These are phyloP conservation scores for Aspergillus texensis DNA, from an alignment of 2,329 filamentous ascomycete species.

Conservation along the genomic window DNA sequence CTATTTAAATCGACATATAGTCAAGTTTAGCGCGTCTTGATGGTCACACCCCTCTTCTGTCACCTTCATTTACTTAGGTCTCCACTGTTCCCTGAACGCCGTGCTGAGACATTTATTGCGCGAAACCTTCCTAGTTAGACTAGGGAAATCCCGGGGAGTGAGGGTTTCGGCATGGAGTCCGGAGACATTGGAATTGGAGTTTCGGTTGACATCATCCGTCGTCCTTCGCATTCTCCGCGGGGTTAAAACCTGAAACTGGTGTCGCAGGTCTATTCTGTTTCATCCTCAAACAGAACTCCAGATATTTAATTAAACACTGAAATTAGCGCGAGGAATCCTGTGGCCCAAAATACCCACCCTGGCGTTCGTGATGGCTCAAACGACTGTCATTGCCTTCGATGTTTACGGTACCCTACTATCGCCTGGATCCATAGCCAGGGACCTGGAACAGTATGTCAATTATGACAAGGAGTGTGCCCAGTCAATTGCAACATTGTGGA, in stretches of 20 bases:
- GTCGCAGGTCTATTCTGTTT: slow-evolving; percentile 1
- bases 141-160: neutral
- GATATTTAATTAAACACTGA: neutral
- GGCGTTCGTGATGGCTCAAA: slow-evolving; percentile 20
- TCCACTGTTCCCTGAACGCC: neutral
- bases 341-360: slow-evolving; percentile 8
- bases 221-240: neutral
- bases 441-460: slow-evolving; percentile 59
- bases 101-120: neutral
- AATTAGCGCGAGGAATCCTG: neutral
- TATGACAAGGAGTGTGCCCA: slow-evolving; percentile 58
- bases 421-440: slow-evolving; percentile 66
- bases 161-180: neutral
- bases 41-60: neutral
- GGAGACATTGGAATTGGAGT: neutral
- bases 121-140: neutral
- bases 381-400: slow-evolving; percentile 68
- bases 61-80: neutral
- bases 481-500: slow-evolving; percentile 63
- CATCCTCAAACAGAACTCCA: neutral
- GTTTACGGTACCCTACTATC: slow-evolving; percentile 75
- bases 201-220: neutral
- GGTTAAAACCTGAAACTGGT: neutral
- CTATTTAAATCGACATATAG: neutral
- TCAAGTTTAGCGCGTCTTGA: neutral